Conservation (phyloP, 1,284 basidiomycete species). For the Cryptococcus neoformans region DNA sequence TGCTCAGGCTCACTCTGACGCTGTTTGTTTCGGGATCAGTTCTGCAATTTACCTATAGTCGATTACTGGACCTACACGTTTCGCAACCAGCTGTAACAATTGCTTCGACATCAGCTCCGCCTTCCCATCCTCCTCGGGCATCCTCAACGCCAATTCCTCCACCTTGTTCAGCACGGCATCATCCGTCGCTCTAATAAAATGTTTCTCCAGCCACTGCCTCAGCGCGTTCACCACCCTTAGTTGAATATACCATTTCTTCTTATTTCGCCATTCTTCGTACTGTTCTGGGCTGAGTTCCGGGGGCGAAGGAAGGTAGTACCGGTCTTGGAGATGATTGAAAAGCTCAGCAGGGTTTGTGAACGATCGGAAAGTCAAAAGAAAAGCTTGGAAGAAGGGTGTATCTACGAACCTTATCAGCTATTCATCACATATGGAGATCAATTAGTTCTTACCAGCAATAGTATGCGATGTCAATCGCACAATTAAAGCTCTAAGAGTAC, state of each 20-base stretch:
- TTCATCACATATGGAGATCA: neutral
- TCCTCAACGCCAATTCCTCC: slow-evolving; percentile 69
- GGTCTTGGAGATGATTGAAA: slow-evolving; percentile 76
- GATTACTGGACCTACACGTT: slow-evolving; percentile 56
- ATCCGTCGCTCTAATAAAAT: slow-evolving; percentile 78
- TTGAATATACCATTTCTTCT: slow-evolving; percentile 86
- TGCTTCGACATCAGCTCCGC: slow-evolving; percentile 68
- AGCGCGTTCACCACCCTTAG: slow-evolving; percentile 80
- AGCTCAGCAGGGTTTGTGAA: slow-evolving; percentile 85
- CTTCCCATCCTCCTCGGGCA: slow-evolving; percentile 51
- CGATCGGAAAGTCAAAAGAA: slow-evolving; percentile 95
- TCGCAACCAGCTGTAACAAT: slow-evolving; percentile 64
- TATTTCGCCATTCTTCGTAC: slow-evolving; percentile 73
- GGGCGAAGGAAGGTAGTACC: slow-evolving; percentile 79
- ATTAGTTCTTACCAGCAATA: slow-evolving; percentile 59
- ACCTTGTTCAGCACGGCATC: slow-evolving; percentile 70
- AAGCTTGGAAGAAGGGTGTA: slow-evolving; percentile 77
- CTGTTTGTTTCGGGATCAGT: slow-evolving; percentile 6
- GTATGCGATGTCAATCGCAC: slow-evolving; percentile 90
- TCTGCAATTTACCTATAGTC: neutral
- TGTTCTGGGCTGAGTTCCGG: slow-evolving; percentile 64
- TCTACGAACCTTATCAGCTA: slow-evolving; percentile 13
- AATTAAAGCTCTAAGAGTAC: slow-evolving; percentile 78
- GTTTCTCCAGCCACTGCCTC: slow-evolving; percentile 74
- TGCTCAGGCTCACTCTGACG: slow-evolving; percentile 23